Evolutionary conservation across 345 rosid species (phyloP).

Genomic region (Eucalyptus regnans): DNA sequence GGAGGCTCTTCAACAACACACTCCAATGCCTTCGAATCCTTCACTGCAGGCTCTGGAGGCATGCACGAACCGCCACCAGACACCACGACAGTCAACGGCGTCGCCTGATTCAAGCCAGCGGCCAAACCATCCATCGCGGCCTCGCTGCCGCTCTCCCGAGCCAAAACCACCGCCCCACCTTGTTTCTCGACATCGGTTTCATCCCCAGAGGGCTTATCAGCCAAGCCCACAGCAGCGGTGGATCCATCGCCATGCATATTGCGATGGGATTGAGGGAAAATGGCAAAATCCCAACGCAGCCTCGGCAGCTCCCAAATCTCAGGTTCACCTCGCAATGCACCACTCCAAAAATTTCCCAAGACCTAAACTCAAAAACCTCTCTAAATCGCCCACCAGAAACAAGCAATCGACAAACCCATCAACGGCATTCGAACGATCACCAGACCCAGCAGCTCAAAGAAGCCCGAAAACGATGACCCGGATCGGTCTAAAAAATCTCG

Average conservation of each 20-base stretch:
- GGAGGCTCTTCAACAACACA: slow-evolving; percentile 11
- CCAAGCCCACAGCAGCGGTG: background rate
- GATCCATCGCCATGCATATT: slow-evolving; percentile 6
- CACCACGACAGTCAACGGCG: slow-evolving; percentile 27
- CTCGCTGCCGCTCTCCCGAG: background rate
- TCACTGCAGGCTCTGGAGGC: background rate
- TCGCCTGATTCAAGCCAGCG: background rate
- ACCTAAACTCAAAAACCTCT: background rate
- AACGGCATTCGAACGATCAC: background rate
- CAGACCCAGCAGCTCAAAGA: background rate
- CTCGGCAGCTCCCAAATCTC: background rate
- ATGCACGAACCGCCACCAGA: slow-evolving; percentile 23
- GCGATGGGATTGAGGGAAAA: slow-evolving; percentile 12
- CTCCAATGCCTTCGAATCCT: slow-evolving; percentile 5
- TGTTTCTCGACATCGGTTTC: slow-evolving; percentile 40
- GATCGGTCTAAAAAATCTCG: background rate
- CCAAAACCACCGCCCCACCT: slow-evolving; percentile 10
- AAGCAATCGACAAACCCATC: background rate
- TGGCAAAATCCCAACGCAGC: background rate
- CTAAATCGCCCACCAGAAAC: background rate
- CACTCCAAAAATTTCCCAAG: background rate
- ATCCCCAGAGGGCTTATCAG: background rate
- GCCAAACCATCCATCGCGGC: background rate
- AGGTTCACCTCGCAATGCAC: background rate
- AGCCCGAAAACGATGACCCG: background rate